These are phyloP conservation scores for Globisporangium splendens DNA, from an alignment of 352 stramenopile species.

Conservation along the genomic window DNA sequence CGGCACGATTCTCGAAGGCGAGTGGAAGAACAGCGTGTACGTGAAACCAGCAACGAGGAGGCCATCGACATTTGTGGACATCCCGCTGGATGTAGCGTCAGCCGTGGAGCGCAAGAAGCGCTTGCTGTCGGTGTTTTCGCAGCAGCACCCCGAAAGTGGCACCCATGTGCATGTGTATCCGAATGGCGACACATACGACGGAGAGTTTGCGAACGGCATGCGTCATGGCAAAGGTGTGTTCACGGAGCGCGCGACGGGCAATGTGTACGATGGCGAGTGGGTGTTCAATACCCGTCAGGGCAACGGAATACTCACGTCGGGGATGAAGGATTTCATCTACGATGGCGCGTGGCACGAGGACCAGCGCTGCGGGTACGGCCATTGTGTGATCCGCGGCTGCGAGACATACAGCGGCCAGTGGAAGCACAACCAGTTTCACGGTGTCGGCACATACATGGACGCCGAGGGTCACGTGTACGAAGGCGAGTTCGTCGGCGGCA, in stretches of 20 bases:
- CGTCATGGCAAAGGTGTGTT: conserved; percentile 62
- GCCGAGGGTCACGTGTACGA: conserved; percentile 80
- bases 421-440: conserved; percentile 73
- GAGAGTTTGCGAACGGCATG: conserved; percentile 43
- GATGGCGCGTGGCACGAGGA: conserved; percentile 69
- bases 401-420: conserved; percentile 79
- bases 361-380: conserved; percentile 56
- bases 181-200: conserved; percentile 76
- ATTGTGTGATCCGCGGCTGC: conserved; percentile 71
- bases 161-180: conserved; percentile 39
- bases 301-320: conserved; percentile 61
- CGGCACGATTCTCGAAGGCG: conserved; percentile 60
- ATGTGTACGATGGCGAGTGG: conserved; percentile 76
- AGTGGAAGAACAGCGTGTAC: conserved; percentile 73
- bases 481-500: conserved; percentile 68
- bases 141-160: conserved; percentile 28
- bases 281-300: conserved; percentile 51
- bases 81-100: conserved; percentile 25
- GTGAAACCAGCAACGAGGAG: conserved; percentile 31
- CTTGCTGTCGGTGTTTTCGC: conserved; percentile 8
- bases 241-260: conserved; percentile 54
- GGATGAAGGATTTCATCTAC: conserved; percentile 79
- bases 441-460: conserved; percentile 74
- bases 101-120: not conserved
- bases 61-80: conserved; percentile 58